Conservation (phyloP, 2,329 filamentous ascomycete species). For the Fusarium lateritium region DNA sequence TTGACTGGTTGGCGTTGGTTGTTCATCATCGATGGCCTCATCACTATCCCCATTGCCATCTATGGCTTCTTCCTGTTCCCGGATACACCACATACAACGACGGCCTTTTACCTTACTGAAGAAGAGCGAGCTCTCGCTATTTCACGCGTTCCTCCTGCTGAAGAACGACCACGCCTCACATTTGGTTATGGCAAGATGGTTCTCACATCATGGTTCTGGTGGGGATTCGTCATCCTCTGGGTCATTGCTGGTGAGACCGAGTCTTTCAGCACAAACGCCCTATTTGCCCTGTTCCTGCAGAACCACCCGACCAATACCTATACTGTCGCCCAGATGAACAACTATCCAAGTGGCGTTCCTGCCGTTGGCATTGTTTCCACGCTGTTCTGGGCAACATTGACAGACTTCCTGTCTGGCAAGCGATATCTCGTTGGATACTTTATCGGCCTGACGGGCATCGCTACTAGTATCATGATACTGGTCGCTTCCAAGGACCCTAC, state of each 20-base stretch:
- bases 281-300: constrained; percentile 68
- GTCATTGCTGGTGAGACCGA: constrained; percentile 80
- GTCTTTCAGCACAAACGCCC: constrained; percentile 76
- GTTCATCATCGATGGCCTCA: constrained; percentile 78
- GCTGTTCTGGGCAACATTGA: constrained; percentile 78
- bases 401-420: constrained; percentile 74
- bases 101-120: constrained; percentile 60
- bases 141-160: constrained; percentile 57
- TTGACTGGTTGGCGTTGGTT: constrained; percentile 78
- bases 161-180: constrained; percentile 62
- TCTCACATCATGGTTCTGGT: constrained; percentile 74
- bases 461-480: constrained; percentile 74
- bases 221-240: constrained; percentile 77
- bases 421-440: constrained; percentile 77
- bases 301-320: constrained; percentile 61
- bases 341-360: constrained; percentile 70
- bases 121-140: constrained; percentile 62
- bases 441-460: constrained; percentile 75
- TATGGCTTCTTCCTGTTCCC: constrained; percentile 57
- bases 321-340: constrained; percentile 66
- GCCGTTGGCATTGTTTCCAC: constrained; percentile 72
- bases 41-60: constrained; percentile 55
- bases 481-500: constrained; percentile 61
- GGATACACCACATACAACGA: constrained; percentile 62
- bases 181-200: constrained; percentile 68